Conservation (phyloP, 2,329 filamentous ascomycete genomes). For the Coniella lustricola region DNA sequence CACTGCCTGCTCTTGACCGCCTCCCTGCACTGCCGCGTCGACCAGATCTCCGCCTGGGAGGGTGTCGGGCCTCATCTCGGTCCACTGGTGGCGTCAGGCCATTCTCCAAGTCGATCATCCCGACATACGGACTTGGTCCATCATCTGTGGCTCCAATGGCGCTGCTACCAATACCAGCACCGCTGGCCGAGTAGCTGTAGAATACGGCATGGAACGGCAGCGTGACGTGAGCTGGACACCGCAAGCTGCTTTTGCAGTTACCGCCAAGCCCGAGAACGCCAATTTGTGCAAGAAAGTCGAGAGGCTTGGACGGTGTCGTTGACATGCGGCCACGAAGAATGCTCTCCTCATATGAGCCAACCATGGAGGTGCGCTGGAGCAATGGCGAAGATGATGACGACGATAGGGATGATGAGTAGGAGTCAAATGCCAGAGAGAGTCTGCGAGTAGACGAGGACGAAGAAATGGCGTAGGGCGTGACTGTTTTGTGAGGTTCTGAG, state of each 20-base stretch:
- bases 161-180: conserved; percentile 52
- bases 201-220: conserved; percentile 92
- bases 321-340: conserved; percentile 95
- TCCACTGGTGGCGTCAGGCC: conserved; percentile 50
- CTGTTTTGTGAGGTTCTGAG: conserved; percentile 40
- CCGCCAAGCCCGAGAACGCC: conserved; percentile 86
- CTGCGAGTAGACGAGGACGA: conserved; percentile 28
- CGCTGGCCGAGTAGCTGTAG: conserved; percentile 72
- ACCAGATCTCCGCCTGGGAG: conserved; percentile 35
- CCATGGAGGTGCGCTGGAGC: conserved; percentile 86
- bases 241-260: conserved; percentile 77
- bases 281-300: conserved; percentile 92
- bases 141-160: conserved; percentile 65
- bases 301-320: conserved; percentile 82
- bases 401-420: conserved; percentile 16
- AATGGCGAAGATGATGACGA: conserved; percentile 42
- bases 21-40: not conserved
- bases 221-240: conserved; percentile 83
- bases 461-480: conserved; percentile 31
- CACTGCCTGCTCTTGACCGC: conserved; percentile 24
- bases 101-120: conserved; percentile 84
- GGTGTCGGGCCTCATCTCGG: conserved; percentile 20
- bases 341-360: conserved; percentile 95
- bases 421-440: conserved; percentile 67
- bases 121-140: conserved; percentile 92